phyloP scores from a whole-genome alignment of 2,329 filamentous ascomycete species.

The Trichoderma atroviride region DNA sequence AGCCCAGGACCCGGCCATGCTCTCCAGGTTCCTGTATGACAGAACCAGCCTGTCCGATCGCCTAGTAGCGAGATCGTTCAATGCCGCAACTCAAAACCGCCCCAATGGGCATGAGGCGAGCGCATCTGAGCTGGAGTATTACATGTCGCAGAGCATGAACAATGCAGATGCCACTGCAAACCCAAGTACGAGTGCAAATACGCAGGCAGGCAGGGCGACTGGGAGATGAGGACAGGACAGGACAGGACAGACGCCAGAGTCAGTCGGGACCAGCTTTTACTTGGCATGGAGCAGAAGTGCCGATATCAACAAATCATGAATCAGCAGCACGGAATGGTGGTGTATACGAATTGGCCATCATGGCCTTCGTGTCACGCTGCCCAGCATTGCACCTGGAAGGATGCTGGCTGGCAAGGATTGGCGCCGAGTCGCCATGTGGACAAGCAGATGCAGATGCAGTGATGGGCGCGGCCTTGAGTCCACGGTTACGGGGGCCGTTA shows the following conservation, averaged over 20 bases:
- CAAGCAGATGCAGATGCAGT: background rate
- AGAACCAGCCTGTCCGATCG: slow-evolving; percentile 20
- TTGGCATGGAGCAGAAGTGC: background rate
- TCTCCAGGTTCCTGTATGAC: slow-evolving; percentile 21
- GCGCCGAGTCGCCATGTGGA: background rate
- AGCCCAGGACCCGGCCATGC: slow-evolving; percentile 14
- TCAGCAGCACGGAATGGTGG: background rate
- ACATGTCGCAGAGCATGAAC: slow-evolving; percentile 1
- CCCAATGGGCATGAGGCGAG: background rate
- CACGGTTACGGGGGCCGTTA: background rate
- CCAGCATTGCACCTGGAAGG: background rate
- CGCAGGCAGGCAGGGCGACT: background rate
- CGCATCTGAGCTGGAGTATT: slow-evolving; percentile 12
- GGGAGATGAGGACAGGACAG: background rate
- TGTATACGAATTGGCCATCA: background rate
- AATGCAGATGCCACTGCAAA: background rate
- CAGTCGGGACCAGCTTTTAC: background rate
- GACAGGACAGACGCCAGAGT: background rate
- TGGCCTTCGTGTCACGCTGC: background rate
- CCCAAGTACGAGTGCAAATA: background rate
- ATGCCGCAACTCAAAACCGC: background rate
- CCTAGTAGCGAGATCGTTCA: slow-evolving; percentile 21
- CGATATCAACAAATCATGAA: background rate
- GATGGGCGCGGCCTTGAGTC: slow-evolving; percentile 7
- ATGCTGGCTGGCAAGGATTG: background rate